A percentile compares a stretch with the other conserved stretches of the same genome.
These are phyloP conservation scores for Cephaloascus albidus DNA, from an alignment of 805 yeast species.

Conservation along the genomic window DNA sequence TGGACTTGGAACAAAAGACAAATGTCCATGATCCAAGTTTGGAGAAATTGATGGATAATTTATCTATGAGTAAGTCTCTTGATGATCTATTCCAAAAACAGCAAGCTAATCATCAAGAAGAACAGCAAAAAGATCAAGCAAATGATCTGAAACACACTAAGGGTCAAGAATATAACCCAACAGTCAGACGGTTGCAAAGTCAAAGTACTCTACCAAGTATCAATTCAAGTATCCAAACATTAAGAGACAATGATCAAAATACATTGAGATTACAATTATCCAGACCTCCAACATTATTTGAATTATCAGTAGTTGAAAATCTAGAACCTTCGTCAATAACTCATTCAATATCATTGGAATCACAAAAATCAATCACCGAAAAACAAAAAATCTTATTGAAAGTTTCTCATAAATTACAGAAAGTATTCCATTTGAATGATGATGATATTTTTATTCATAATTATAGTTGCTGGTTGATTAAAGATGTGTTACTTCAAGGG, in stretches of 20 bases:
- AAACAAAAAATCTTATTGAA: not conserved
- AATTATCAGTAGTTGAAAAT: not conserved
- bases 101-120: not conserved
- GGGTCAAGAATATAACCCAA: no score
- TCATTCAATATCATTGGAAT: not conserved
- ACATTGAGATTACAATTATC: not conserved
- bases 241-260: not conserved
- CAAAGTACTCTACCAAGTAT: not conserved
- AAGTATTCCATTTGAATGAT: slow-evolving; percentile 33
- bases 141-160: no score
- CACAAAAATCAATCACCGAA: not conserved
- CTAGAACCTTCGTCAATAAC: not conserved
- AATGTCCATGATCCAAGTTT: not conserved
- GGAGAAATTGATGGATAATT: not conserved
- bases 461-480: slow-evolving; percentile 70
- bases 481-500: slow-evolving; percentile 81
- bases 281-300: not conserved
- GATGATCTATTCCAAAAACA: not conserved
- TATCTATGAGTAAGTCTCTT: not conserved
- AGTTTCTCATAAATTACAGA: slow-evolving; percentile 23
- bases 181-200: no score
- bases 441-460: slow-evolving; percentile 52
- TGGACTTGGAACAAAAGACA: slow-evolving; percentile 4
- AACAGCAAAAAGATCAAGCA: not conserved
- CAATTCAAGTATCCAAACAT: not conserved